Evolutionary conservation across 768 basidiomycete genomes (phyloP).

Genomic region (Leccinum obscurum): DNA sequence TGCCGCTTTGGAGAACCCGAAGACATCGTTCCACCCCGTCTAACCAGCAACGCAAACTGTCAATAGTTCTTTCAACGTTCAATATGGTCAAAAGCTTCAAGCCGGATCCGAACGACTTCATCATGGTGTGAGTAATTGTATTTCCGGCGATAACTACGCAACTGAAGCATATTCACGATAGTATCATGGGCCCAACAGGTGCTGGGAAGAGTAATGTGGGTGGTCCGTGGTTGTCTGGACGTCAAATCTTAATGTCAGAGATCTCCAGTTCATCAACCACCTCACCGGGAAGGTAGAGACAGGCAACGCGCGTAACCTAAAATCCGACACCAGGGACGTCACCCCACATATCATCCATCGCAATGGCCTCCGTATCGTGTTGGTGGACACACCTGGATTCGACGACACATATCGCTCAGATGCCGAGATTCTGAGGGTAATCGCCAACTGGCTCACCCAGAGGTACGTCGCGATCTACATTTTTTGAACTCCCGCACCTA

Average conservation of each 20-base stretch:
- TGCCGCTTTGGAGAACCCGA: background rate
- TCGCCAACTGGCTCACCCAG: slow-evolving; percentile 22
- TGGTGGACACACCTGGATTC: slow-evolving; percentile 24
- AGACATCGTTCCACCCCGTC: background rate
- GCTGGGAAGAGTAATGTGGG: slow-evolving; percentile 27
- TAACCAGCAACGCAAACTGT: background rate
- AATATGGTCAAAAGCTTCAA: slow-evolving; percentile 8
- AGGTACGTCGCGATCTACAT: slow-evolving; percentile 7
- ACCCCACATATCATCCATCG: background rate
- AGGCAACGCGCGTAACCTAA: background rate
- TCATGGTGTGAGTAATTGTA: slow-evolving; percentile 15
- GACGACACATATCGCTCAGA: slow-evolving; percentile 22
- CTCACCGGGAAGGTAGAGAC: slow-evolving; percentile 8
- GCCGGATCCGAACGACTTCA: slow-evolving; percentile 5
- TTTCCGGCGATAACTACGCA: background rate
- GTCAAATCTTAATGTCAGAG: background rate
- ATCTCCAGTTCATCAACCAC: slow-evolving; percentile 15
- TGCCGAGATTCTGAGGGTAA: slow-evolving; percentile 6
- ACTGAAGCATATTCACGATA: background rate
- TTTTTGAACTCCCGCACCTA: background rate
- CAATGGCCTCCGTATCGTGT: slow-evolving; percentile 2
- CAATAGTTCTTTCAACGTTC: background rate
- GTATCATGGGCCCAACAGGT: slow-evolving; percentile 29
- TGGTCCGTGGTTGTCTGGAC: background rate
- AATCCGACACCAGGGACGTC: slow-evolving; percentile 14